A percentile compares a stretch with the other conserved stretches of the same genome.
phyloP scores from a whole-genome alignment of 108 stramenopile genomes.

The Cyclostephanos invisitatus region DNA sequence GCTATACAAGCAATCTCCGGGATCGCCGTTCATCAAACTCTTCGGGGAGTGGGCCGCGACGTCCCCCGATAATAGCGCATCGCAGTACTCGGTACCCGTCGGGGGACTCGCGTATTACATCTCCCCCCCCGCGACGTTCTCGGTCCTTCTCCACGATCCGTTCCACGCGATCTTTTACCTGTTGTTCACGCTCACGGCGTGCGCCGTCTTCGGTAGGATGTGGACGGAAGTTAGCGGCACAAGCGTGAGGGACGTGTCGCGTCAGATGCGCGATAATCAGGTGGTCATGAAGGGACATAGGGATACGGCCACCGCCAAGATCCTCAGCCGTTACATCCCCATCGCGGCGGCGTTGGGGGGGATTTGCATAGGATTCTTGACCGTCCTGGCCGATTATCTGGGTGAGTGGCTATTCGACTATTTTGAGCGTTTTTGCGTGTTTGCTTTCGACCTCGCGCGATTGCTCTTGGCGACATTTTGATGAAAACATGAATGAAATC shows the following conservation, averaged over 20 bases:
- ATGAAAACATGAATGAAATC: neutral
- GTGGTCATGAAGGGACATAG: constrained; percentile 99
- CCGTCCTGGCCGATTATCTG: constrained; percentile 96
- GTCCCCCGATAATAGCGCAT: constrained; percentile 68
- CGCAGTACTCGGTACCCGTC: constrained; percentile 82
- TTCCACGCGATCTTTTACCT: constrained; percentile 99
- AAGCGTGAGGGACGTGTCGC: constrained; percentile 97
- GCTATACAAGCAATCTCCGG: constrained; percentile 95
- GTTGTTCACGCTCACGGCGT: constrained; percentile 94
- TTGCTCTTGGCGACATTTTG: constrained; percentile 42
- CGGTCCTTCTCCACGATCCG: constrained; percentile 95
- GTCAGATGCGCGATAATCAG: constrained; percentile 97
- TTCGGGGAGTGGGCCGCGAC: constrained; percentile 91
- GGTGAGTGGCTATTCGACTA: constrained; percentile 75
- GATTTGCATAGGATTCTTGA: constrained; percentile 98
- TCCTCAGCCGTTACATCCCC: constrained; percentile 98
- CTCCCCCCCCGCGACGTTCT: constrained; percentile 90
- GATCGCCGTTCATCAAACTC: constrained; percentile 92
- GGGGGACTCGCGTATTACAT: constrained; percentile 99
- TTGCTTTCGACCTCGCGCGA: neutral
- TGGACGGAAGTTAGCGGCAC: constrained; percentile 99
- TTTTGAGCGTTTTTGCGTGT: constrained; percentile 38
- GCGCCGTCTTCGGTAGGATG: constrained; percentile 97
- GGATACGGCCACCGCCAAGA: constrained; percentile 91
- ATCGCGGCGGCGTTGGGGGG: constrained; percentile 99